Evolutionary conservation across 441 rosid genomes (phyloP).

Genomic region (Pelargonium myrrhifolium): DNA sequence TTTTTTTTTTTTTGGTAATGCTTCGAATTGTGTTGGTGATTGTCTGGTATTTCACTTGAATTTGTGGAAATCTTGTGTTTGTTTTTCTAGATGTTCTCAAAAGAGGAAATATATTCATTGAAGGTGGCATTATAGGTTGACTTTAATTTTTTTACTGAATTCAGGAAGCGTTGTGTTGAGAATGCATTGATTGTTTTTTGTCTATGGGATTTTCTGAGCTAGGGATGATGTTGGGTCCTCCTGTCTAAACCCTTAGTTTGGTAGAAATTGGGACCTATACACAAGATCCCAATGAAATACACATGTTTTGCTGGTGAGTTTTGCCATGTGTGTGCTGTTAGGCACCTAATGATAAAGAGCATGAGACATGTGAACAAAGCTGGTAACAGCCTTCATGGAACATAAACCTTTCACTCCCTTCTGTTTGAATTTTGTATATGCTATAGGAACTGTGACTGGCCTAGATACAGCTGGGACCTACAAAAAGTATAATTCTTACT

Average conservation of each 20-base stretch:
- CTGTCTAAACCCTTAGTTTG: background rate
- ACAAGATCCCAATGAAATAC: background rate
- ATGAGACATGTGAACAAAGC: background rate
- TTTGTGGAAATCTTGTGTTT: background rate
- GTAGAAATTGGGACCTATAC: background rate
- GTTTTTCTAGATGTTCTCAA: background rate
- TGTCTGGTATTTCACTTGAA: background rate
- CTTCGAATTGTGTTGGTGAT: background rate
- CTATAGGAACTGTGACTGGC: background rate
- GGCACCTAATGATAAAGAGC: background rate
- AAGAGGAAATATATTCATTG: background rate
- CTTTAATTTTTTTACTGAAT: background rate
- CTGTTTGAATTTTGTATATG: too few relatives aligned
- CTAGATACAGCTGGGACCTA: background rate
- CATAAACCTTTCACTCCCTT: background rate
- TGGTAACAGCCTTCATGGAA: background rate
- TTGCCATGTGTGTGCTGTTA: background rate
- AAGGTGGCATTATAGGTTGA: background rate
- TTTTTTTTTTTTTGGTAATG: background rate
- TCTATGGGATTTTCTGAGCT: background rate
- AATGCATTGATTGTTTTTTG: background rate
- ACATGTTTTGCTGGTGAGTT: background rate
- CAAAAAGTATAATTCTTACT: background rate
- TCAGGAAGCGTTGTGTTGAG: background rate
- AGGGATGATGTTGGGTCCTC: background rate